phyloP scores from a whole-genome alignment of 768 basidiomycete species.

The Lyophyllum shimeji region DNA sequence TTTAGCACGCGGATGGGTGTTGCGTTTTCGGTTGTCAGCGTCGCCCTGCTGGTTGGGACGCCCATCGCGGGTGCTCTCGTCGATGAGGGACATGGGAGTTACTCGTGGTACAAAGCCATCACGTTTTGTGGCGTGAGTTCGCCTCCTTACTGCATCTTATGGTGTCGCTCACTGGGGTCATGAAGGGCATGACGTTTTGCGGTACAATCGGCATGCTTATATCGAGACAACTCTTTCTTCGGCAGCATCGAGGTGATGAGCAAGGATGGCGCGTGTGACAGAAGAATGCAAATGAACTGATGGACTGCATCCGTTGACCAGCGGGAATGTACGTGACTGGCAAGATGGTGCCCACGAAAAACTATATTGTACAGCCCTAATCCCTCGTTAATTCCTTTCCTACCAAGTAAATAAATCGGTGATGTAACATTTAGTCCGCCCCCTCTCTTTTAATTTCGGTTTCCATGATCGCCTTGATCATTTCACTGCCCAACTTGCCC shows the following conservation, averaged over 20 bases:
- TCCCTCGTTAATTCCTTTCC: too few species aligned
- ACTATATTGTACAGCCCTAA: too few species aligned
- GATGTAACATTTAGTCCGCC: conserved; percentile 6
- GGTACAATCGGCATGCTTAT: conserved; percentile 17
- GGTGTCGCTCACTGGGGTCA: neutral
- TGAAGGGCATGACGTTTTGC: conserved; percentile 17
- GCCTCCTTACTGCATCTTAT: neutral
- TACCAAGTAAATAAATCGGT: neutral
- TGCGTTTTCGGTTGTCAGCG: conserved; percentile 43
- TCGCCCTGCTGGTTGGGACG: conserved; percentile 46
- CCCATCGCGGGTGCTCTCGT: conserved; percentile 51
- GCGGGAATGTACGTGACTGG: too few species aligned
- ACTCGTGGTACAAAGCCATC: conserved; percentile 37
- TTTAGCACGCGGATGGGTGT: conserved; percentile 48
- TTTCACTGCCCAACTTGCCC: conserved; percentile 75
- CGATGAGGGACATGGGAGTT: conserved; percentile 20
- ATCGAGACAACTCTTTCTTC: conserved; percentile 20
- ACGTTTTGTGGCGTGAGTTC: conserved; percentile 41
- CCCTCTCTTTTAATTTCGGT: conserved; percentile 44
- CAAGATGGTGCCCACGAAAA: too few species aligned
- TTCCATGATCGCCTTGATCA: conserved; percentile 87
- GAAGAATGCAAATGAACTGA: too few species aligned
- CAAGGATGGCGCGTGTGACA: conserved; percentile 8
- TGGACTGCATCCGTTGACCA: too few species aligned
- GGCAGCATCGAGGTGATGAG: conserved; percentile 8